Conservation (phyloP, 2,329 filamentous ascomycete genomes). For the Cordyceps cateniannulata region DNA sequence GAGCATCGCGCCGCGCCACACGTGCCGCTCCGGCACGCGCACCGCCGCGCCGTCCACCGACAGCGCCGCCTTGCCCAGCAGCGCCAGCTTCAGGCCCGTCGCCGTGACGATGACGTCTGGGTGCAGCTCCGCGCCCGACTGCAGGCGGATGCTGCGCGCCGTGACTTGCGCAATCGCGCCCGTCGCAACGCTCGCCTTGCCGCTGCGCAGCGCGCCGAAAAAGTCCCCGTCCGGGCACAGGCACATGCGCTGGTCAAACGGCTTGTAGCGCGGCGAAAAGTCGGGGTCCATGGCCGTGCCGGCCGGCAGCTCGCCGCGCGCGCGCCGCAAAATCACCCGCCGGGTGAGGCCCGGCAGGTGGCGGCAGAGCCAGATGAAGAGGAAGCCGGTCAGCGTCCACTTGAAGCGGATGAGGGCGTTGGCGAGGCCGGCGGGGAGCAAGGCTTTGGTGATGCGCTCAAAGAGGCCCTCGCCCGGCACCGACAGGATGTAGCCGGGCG, state of each 20-base stretch:
- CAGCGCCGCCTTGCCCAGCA: conserved; percentile 48
- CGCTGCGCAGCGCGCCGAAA: conserved; percentile 38
- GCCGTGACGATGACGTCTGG: conserved; percentile 65
- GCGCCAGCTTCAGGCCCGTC: conserved; percentile 55
- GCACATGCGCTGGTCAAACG: conserved; percentile 72
- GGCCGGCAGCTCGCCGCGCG: conserved; percentile 45
- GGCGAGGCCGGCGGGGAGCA: conserved; percentile 40
- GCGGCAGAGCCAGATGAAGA: conserved; percentile 25
- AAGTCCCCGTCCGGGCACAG: conserved; percentile 54
- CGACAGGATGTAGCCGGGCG: conserved; percentile 62
- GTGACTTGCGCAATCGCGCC: conserved; percentile 47
- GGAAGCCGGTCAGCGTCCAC: conserved; percentile 16
- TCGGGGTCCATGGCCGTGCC: conserved; percentile 51
- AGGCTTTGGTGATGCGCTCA: conserved; percentile 30
- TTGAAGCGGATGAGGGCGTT: conserved; percentile 38
- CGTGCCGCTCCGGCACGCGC: conserved; percentile 42
- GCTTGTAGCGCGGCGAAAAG: conserved; percentile 58
- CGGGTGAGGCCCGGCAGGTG: conserved; percentile 31
- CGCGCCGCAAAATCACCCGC: conserved; percentile 31
- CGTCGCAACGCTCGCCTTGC: conserved; percentile 38
- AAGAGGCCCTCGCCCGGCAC: conserved; percentile 30
- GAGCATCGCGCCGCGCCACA: conserved; percentile 61
- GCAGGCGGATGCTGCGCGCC: conserved; percentile 38
- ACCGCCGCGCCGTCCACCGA: conserved; percentile 48
- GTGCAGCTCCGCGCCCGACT: conserved; percentile 42